Evolutionary conservation across 345 rosid genomes (phyloP).

Genomic region (Syzygium jambos): DNA sequence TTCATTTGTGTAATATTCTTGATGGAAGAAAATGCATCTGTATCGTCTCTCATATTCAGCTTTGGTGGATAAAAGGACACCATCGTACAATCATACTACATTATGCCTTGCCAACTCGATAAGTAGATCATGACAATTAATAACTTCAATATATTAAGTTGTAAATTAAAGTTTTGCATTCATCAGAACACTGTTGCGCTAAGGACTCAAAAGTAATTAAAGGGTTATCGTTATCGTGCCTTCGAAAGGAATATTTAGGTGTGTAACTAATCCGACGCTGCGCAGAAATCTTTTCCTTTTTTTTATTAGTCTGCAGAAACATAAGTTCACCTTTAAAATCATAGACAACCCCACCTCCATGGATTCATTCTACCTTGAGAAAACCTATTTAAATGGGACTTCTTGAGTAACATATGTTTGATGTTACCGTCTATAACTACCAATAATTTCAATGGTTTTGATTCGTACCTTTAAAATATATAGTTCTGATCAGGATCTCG

Average conservation of each 20-base stretch:
- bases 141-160: neutral
- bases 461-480: neutral
- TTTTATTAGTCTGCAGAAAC: neutral
- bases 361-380: neutral
- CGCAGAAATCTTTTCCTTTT: neutral
- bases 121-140: neutral
- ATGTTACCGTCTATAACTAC: neutral
- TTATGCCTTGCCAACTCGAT: neutral
- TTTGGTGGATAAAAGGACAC: neutral
- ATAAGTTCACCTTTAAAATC: neutral
- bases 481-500: neutral
- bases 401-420: neutral
- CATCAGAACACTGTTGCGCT: neutral
- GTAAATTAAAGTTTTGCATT: neutral
- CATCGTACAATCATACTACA: neutral
- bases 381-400: neutral
- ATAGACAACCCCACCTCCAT: neutral
- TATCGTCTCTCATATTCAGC: neutral
- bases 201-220: neutral
- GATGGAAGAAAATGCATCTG: neutral
- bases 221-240: neutral
- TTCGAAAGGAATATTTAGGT: neutral
- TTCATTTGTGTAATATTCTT: neutral
- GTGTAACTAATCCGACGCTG: neutral
- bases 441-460: neutral